phyloP scores from a whole-genome alignment of 176 grass and related monocot genomes.

The Cenchrus purpureus region DNA sequence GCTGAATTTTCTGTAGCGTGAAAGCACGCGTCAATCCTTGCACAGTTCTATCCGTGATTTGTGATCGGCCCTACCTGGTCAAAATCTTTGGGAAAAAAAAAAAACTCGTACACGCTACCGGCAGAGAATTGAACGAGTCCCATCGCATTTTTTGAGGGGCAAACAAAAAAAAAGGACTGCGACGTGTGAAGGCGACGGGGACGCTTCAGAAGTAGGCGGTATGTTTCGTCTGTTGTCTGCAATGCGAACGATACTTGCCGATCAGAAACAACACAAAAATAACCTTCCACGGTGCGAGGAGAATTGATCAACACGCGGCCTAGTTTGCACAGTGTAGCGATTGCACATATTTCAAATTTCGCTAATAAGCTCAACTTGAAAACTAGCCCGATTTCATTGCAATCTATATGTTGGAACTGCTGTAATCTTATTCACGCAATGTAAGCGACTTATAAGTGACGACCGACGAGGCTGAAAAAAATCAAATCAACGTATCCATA shows the following conservation, averaged over 20 bases:
- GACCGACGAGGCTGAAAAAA: background rate
- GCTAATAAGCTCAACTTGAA: background rate
- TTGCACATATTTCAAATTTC: background rate
- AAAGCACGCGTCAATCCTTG: background rate
- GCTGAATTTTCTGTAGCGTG: background rate
- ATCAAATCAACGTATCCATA: background rate
- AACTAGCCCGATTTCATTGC: background rate
- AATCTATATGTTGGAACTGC: background rate
- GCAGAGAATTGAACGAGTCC: background rate
- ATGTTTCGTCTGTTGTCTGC: background rate
- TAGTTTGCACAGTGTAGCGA: background rate
- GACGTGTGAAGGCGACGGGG: background rate
- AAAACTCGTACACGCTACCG: background rate
- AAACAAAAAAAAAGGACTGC: background rate
- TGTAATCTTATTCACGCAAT: background rate
- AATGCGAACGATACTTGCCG: no score
- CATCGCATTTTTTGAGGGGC: background rate
- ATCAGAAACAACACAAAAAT: no score
- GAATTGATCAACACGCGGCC: no score
- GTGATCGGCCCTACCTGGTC: background rate
- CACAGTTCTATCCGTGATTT: background rate
- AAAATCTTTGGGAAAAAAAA: background rate
- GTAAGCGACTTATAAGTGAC: no score
- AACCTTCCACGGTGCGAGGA: no score
- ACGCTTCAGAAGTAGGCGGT: background rate